Base-by-base conservation (phyloP, 2,329 filamentous ascomycete species). In the Botrytis sinoallii region DNA sequence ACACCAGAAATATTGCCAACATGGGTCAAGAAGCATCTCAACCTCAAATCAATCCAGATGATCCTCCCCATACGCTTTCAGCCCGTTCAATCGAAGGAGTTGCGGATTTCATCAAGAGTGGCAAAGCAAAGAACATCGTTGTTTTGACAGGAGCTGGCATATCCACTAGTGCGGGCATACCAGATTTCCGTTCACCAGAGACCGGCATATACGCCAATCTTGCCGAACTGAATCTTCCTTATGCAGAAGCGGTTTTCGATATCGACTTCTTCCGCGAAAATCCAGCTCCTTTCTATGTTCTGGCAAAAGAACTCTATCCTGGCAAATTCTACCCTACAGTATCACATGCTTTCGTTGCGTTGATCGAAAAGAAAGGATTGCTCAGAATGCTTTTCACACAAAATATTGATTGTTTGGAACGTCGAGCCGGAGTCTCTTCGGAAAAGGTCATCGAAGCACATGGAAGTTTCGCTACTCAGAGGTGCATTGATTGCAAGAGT, bases 361-460 rank as follows among this genome's bases (percentile, higher is more conserved):
- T 99, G 38, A 89, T 98, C 25, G 88, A 95, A 73, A 85, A 90
- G 75, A 97, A 97, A 83, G 90, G 89, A 6, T 85, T 95, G 59
- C 85, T 99, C 38, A 85, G 92, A 77, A 96, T 94, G 85, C 88
- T 96, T 71, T 99, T 98, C 82, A 98, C 96, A 0, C 96, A 99
- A 81, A 99, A 99, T 80, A 98, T 99, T 77, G 96, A 99, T 84
- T 97, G 94, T 79, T 87, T 99, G 20, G 96, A 99, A 83, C 89
- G 95, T 35, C 87, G 89, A 77, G 96, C 95, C 20, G 96, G 96
- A 40, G 90, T 99, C 0, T 93, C 94, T 0, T 87, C 85, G 0
- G 90, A 95, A 3, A 90, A 88, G 82, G 95, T 99, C 68, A 87
- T 99, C 46, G 95, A 98, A 83, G 96, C 96, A 0, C 96, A 99